phyloP scores from a whole-genome alignment of 257 asterid genomes.

The Cruciata laevipes region DNA sequence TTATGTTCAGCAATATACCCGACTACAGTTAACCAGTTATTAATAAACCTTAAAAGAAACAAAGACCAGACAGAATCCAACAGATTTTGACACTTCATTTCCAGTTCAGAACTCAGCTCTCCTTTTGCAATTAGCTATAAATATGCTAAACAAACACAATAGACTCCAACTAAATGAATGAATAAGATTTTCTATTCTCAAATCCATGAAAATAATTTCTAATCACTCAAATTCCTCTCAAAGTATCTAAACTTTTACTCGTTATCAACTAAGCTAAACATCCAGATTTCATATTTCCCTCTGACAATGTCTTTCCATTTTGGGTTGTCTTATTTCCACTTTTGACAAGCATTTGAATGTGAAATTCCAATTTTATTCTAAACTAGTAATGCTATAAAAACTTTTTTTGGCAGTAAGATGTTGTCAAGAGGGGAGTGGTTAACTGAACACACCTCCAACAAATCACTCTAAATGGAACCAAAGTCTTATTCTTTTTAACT shows the following conservation, averaged over 20 bases:
- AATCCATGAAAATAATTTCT: background rate
- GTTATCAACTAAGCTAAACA: background rate
- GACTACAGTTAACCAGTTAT: background rate
- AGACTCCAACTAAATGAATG: background rate
- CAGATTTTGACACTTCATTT: background rate
- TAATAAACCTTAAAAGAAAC: background rate
- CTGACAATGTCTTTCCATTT: background rate
- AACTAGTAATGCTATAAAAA: background rate
- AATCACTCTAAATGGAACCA: background rate
- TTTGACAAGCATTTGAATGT: background rate
- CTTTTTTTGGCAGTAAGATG: too few species aligned
- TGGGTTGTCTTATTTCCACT: background rate
- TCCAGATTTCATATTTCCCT: background rate
- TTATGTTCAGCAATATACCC: background rate
- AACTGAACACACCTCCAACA: background rate
- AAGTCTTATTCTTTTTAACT: background rate
- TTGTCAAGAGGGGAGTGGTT: background rate
- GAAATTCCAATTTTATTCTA: background rate
- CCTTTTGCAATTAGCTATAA: too few species aligned
- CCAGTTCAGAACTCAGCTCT: background rate
- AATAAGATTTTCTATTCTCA: background rate
- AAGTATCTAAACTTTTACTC: background rate
- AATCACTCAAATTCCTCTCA: background rate
- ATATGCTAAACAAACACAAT: background rate
- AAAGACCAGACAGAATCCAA: background rate